Evolutionary conservation across 129 eudicot genomes (phyloP).

Genomic region (Flaveria robusta): DNA sequence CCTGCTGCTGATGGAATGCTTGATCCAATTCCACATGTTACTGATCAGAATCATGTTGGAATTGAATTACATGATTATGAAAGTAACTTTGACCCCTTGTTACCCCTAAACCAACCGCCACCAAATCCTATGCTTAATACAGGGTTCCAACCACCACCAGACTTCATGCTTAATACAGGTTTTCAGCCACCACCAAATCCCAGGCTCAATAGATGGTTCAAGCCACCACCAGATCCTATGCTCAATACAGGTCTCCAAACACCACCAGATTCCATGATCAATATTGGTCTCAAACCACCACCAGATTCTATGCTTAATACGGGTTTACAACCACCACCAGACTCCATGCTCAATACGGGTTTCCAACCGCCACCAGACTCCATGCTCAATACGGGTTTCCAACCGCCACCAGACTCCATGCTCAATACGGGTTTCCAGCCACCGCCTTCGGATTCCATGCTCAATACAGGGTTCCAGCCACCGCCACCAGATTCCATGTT

Average conservation of each 20-base stretch:
- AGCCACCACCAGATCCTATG: slow-evolving; percentile 41
- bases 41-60: slow-evolving; percentile 9
- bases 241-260: slow-evolving; percentile 17
- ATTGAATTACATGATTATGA: slow-evolving; percentile 19
- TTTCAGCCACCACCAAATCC: slow-evolving; percentile 45
- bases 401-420: slow-evolving; percentile 46
- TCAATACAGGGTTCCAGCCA: background rate
- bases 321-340: slow-evolving; percentile 34
- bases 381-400: background rate
- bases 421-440: slow-evolving; percentile 6
- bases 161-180: background rate
- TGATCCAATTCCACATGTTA: slow-evolving; percentile 38
- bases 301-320: slow-evolving; percentile 6
- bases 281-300: slow-evolving; percentile 25
- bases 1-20: slow-evolving; percentile 31
- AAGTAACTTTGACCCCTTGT: slow-evolving; percentile 25
- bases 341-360: background rate
- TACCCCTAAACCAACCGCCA: slow-evolving; percentile 36
- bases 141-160: slow-evolving; percentile 48
- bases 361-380: slow-evolving; percentile 26
- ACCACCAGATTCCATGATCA: slow-evolving; percentile 6
- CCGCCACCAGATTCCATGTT: slow-evolving; percentile 22
- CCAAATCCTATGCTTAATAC: slow-evolving; percentile 40
- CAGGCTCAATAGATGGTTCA: slow-evolving; percentile 31
- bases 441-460: background rate